A percentile compares a stretch with the other conserved stretches of the same genome.
Evolutionary conservation across 805 yeast genomes (phyloP).

Genomic region (Candida odintsovae): DNA sequence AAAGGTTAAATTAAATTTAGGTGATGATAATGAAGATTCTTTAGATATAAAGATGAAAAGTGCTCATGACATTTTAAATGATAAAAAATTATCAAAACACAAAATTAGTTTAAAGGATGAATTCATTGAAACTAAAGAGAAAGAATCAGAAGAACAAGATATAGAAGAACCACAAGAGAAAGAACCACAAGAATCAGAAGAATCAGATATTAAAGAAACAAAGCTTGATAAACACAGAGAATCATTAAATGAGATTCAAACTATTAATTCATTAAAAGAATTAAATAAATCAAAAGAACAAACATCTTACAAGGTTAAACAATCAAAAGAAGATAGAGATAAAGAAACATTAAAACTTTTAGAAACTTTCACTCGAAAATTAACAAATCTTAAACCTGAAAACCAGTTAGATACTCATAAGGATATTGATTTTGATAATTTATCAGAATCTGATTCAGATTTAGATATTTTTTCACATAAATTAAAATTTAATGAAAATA

Average conservation of each 20-base stretch:
- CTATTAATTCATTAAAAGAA: too few relatives aligned
- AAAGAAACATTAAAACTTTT: constrained; percentile 23
- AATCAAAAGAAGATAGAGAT: constrained; percentile 18
- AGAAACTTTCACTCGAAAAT: constrained; percentile 14
- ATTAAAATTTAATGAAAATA: constrained; percentile 15
- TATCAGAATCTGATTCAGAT: constrained; percentile 20
- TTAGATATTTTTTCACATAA: constrained; percentile 14
- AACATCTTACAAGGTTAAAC: background rate
- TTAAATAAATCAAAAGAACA: too few relatives aligned
- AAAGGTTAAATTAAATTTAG: constrained; percentile 29
- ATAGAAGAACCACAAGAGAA: background rate
- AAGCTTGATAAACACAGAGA: too few relatives aligned
- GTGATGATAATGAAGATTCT: constrained; percentile 19
- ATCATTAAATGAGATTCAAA: background rate
- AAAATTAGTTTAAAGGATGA: background rate
- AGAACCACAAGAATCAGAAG: background rate
- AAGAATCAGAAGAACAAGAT: background rate
- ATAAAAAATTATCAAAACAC: constrained; percentile 17
- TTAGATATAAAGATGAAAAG: constrained; percentile 35
- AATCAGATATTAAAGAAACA: too few relatives aligned
- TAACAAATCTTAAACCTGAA: constrained; percentile 2
- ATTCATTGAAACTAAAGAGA: too few relatives aligned
- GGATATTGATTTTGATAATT: constrained; percentile 19
- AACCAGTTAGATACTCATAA: background rate
- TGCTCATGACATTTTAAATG: constrained; percentile 33